phyloP scores from a whole-genome alignment of 345 rosid species.

The Gossypium bickii region DNA sequence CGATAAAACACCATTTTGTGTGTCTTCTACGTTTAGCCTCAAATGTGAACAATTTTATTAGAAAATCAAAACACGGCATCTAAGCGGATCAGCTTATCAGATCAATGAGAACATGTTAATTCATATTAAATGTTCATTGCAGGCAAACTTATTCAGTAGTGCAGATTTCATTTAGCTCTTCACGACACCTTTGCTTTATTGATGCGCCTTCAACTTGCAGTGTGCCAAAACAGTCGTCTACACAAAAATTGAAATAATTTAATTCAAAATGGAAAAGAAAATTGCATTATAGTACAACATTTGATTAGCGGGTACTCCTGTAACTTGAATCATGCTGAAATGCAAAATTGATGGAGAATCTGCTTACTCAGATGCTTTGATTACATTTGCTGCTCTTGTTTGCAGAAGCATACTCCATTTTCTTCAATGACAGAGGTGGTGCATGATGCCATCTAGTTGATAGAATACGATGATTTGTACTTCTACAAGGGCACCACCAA shows the following conservation, averaged over 20 bases:
- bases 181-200: background rate
- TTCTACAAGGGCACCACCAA: background rate
- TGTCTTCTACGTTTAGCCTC: too few species aligned
- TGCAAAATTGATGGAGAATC: constrained; percentile 11
- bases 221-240: background rate
- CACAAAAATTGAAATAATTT: constrained; percentile 1
- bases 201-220: background rate
- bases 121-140: background rate
- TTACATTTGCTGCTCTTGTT: background rate
- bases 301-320: constrained; percentile 13
- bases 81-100: background rate
- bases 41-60: background rate
- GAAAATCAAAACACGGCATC: background rate
- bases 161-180: background rate
- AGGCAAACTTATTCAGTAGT: too few species aligned
- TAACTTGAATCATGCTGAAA: constrained; percentile 28
- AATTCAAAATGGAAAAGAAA: background rate
- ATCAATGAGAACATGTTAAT: constrained; percentile 1
- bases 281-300: constrained; percentile 17
- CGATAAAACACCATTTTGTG: background rate
- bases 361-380: background rate
- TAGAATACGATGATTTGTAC: background rate
- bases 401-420: background rate
- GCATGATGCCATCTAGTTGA: background rate
- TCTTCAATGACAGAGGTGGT: constrained; percentile 8